These are phyloP conservation scores for Holtermanniella nyarrowii DNA, from an alignment of 768 basidiomycete genomes.

Conservation along the genomic window DNA sequence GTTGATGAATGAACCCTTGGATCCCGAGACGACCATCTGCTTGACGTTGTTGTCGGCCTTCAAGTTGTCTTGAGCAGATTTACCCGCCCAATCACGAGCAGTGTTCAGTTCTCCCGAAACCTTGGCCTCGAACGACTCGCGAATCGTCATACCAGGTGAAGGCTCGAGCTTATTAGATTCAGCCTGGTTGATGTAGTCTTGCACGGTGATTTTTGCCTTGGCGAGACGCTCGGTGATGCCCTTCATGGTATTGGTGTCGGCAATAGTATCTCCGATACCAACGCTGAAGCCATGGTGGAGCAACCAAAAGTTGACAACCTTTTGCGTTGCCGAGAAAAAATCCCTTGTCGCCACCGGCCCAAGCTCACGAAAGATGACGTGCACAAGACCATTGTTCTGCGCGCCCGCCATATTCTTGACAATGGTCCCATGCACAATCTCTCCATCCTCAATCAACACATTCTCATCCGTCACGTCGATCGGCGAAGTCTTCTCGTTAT, in stretches of 20 bases:
- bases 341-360: constrained; percentile 82
- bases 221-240: constrained; percentile 74
- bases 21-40: constrained; percentile 99
- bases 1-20: constrained; percentile 94
- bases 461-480: constrained; percentile 86
- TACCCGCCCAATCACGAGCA: constrained; percentile 91
- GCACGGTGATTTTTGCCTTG: constrained; percentile 69
- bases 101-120: constrained; percentile 85
- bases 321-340: constrained; percentile 87
- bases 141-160: constrained; percentile 95
- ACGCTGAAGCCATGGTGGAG: constrained; percentile 99
- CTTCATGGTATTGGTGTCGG: constrained; percentile 76
- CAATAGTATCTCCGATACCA: constrained; percentile 97
- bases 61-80: constrained; percentile 89
- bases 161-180: constrained; percentile 78
- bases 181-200: constrained; percentile 66
- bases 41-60: constrained; percentile 99
- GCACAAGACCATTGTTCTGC: constrained; percentile 76
- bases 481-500: constrained; percentile 61
- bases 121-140: constrained; percentile 90
- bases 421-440: constrained; percentile 86
- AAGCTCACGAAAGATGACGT: constrained; percentile 95
- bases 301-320: constrained; percentile 95
- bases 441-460: constrained; percentile 92
- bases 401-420: constrained; percentile 99